Conservation (phyloP, 441 rosid species). For the Euphorbia schlechtendalii region DNA sequence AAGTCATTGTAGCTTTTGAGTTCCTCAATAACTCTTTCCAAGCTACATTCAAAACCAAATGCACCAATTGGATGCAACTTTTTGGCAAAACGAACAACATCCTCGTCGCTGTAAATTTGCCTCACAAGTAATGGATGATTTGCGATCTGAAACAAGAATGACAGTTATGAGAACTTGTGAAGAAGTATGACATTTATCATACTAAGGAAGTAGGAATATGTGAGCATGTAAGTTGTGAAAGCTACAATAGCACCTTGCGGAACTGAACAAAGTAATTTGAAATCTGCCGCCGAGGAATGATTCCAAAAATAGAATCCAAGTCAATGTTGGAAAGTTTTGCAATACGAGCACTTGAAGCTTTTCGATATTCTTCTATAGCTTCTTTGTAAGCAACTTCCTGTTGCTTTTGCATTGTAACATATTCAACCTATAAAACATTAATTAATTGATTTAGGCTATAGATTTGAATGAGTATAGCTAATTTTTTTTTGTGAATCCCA, state of each 20-base stretch:
- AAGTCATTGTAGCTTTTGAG: slow-evolving; percentile 78
- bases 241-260: slow-evolving; percentile 53
- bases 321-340: slow-evolving; percentile 45
- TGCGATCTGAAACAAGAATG: slow-evolving; percentile 56
- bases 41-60: slow-evolving; percentile 81
- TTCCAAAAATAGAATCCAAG: slow-evolving; percentile 37
- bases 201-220: neutral
- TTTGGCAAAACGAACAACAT: slow-evolving; percentile 61
- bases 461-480: slow-evolving; percentile 2
- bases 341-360: slow-evolving; percentile 62
- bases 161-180: neutral
- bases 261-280: slow-evolving; percentile 93
- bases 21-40: slow-evolving; percentile 80
- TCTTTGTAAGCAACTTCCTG: slow-evolving; percentile 81
- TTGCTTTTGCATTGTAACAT: slow-evolving; percentile 67
- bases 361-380: slow-evolving; percentile 90
- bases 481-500: slow-evolving; percentile 11
- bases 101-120: slow-evolving; percentile 77
- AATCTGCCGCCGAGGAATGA: slow-evolving; percentile 80
- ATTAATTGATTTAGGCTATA: slow-evolving; percentile 16
- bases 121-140: slow-evolving; percentile 93
- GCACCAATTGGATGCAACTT: slow-evolving; percentile 79
- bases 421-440: slow-evolving; percentile 61
- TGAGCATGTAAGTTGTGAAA: neutral
- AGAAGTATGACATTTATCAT: neutral